These are phyloP conservation scores for Boletus calvinii DNA, from an alignment of 1,284 basidiomycete species.

Conservation along the genomic window DNA sequence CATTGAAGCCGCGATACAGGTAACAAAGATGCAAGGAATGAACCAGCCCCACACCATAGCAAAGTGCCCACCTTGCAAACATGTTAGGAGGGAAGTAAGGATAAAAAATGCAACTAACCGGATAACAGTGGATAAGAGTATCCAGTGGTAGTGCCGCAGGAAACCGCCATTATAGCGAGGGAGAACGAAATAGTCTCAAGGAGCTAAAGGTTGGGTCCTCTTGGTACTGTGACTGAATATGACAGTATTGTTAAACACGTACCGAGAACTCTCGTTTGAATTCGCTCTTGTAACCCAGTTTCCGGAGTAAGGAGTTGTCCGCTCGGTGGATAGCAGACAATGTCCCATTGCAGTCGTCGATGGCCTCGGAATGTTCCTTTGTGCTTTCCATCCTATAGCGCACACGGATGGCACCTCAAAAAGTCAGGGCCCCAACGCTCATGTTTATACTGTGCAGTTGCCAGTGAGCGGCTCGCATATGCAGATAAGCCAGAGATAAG, in stretches of 20 bases:
- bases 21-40: constrained; percentile 63
- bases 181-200: constrained; percentile 65
- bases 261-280: constrained; percentile 74
- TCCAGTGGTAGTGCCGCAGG: constrained; percentile 62
- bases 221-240: background rate
- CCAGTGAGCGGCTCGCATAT: too few species aligned
- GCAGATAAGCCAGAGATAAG: too few species aligned
- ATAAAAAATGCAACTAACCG: constrained; percentile 34
- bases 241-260: background rate
- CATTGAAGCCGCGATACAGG: constrained; percentile 59
- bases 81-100: background rate
- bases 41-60: constrained; percentile 76
- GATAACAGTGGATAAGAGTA: constrained; percentile 56
- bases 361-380: background rate
- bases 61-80: constrained; percentile 57
- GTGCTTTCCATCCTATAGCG: too few species aligned
- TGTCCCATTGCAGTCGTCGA: constrained; percentile 2
- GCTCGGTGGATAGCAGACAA: constrained; percentile 22
- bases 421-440: too few species aligned
- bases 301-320: constrained; percentile 54
- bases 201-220: constrained; percentile 34
- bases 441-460: background rate
- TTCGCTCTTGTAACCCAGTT: constrained; percentile 69
- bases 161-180: constrained; percentile 70
- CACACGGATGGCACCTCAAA: too few species aligned